phyloP scores from a whole-genome alignment of 768 basidiomycete species.

The Phylloporus sp. region DNA sequence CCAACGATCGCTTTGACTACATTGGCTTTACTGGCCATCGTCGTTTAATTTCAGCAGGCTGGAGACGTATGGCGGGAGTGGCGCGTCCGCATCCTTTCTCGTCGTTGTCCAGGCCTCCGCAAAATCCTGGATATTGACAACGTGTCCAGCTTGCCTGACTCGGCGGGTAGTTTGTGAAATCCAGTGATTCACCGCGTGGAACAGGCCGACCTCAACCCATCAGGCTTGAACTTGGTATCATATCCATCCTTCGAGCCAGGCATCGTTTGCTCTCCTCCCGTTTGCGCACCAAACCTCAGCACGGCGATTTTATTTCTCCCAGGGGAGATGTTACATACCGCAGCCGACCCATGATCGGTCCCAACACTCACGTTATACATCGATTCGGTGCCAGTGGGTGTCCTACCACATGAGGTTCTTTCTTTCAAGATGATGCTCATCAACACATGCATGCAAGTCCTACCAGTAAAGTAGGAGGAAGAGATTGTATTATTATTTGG shows the following conservation, averaged over 20 bases:
- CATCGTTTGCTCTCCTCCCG: background rate
- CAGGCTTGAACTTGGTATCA: constrained; percentile 3
- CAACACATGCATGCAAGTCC: too few relatives aligned
- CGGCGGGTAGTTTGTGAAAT: background rate
- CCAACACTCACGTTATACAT: constrained; percentile 3
- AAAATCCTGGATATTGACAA: constrained; percentile 8
- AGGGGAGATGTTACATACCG: background rate
- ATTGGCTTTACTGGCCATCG: constrained; percentile 39
- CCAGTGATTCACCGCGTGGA: background rate
- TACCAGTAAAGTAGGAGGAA: too few relatives aligned
- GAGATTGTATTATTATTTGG: constrained; percentile 3
- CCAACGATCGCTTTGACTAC: constrained; percentile 42
- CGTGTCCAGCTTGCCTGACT: constrained; percentile 8
- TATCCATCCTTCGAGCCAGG: background rate
- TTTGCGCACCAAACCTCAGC: constrained; percentile 9
- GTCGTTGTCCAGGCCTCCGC: constrained; percentile 36
- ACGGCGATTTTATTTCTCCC: constrained; percentile 8
- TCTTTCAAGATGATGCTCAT: too few relatives aligned
- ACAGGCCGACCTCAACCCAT: constrained; percentile 7
- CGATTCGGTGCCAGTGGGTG: too few relatives aligned
- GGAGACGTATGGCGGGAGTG: constrained; percentile 61
- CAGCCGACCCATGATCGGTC: background rate
- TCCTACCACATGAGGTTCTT: too few relatives aligned
- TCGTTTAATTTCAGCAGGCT: constrained; percentile 60
- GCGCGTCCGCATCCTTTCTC: constrained; percentile 60